Conservation (phyloP, 257 asterid genomes). For the Solanum piurae region DNA sequence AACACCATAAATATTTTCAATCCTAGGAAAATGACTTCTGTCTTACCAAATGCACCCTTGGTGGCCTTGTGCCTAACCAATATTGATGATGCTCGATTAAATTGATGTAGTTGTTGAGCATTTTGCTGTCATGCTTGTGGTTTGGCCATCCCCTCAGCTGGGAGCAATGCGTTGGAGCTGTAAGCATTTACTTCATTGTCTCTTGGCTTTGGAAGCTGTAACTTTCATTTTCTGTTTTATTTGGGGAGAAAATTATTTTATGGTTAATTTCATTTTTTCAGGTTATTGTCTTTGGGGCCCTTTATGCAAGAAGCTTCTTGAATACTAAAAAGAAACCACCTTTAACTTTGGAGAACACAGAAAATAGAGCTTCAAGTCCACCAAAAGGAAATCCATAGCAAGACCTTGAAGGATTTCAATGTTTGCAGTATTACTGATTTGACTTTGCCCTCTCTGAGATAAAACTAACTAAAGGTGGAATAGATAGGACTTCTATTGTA, state of each 20-base stretch:
- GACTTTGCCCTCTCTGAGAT: not conserved
- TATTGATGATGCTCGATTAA: not conserved
- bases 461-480: not conserved
- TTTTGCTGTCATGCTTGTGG: constrained; percentile 85
- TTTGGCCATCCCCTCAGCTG: constrained; percentile 87
- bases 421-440: not conserved
- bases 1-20: not conserved
- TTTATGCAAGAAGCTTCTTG: constrained; percentile 66
- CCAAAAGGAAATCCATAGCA: constrained; percentile 23
- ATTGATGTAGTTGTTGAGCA: constrained; percentile 66
- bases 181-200: constrained; percentile 29
- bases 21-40: not conserved
- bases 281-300: constrained; percentile 81
- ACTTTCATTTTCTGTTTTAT: not conserved
- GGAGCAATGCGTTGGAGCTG: constrained; percentile 81
- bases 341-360: constrained; percentile 26
- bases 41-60: not conserved
- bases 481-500: not conserved
- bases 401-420: not conserved
- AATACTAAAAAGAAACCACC: constrained; percentile 31
- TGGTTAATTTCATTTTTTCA: constrained; percentile 13
- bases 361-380: constrained; percentile 34
- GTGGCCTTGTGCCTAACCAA: not conserved
- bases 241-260: not conserved
- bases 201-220: not conserved